Base-by-base conservation (phyloP, 345 rosid species). In the Gossypium bickii region DNA sequence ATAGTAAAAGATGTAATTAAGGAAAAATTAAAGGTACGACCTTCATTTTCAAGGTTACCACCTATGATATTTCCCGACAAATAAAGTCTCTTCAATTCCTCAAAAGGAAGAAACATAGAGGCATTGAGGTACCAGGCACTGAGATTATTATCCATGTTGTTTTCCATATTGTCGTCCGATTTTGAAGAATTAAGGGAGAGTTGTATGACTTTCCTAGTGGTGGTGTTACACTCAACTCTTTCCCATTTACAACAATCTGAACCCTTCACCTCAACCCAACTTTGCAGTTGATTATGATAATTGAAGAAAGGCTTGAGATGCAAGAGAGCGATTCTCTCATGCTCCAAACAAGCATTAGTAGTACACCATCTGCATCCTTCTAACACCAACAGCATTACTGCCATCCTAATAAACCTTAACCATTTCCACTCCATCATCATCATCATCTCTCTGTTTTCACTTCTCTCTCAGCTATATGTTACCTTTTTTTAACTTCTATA, bases 241-340 rank as follows among this genome's bases (percentile, higher is more conserved):
- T 27, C 3, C 65, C 65, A 60, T 60, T 15, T 2, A 12, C 65
- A 60, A 7, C 65, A 60, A 27, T 60, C 65, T 1, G 65, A 27
- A 16, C 41, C 64, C 38, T 59, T 59, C 0, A 4, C 9, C 3
- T 60, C 66, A 3, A 15, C 52, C 65, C 61, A 58, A 29, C 13
- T 7, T 0, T 2, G 0, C 17, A 22, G 2, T 12, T 3, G 0
- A 5, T 48, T 0, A 13, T 0, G 0, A 41, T 2, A 1, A 13
- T 56, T 56, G 49, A 72, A 59, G 41, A 45, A 72, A 44, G 60
- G 48, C 3, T 58, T 72, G 51, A 72, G 52, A 9, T 57, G 27
- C 49, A 72, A 44, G 51, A 72, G 75, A 59, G 75, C 66, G 44
- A 20, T 22, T 12, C 75, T 72, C 65, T 72, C 75, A 1, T 34